These are phyloP conservation scores for Melaleuca alternifolia DNA, from an alignment of 345 rosid genomes.

Conservation along the genomic window DNA sequence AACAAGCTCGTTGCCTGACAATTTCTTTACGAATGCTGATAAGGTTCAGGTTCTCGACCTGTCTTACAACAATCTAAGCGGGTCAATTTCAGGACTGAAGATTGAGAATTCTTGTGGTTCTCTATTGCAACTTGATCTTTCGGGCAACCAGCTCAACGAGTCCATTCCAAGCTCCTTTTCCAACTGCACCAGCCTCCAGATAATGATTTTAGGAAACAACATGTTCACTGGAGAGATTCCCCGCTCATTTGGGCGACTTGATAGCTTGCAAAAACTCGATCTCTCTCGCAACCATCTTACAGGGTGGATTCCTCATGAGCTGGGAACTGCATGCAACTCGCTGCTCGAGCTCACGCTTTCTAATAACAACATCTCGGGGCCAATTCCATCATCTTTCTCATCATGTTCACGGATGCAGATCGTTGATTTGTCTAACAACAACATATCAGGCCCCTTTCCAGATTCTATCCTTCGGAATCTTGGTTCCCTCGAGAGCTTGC, in stretches of 20 bases:
- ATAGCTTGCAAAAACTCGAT: constrained; percentile 53
- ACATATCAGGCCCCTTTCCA: constrained; percentile 69
- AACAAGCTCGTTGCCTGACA: constrained; percentile 53
- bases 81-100: constrained; percentile 56
- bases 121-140: constrained; percentile 56
- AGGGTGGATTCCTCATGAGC: constrained; percentile 79
- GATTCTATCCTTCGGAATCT: constrained; percentile 45
- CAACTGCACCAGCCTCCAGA: constrained; percentile 69
- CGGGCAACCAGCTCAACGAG: constrained; percentile 45
- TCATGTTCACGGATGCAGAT: constrained; percentile 58
- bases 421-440: constrained; percentile 84
- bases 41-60: constrained; percentile 69
- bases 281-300: constrained; percentile 63
- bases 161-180: constrained; percentile 51
- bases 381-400: constrained; percentile 55
- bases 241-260: constrained; percentile 39
- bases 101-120: constrained; percentile 47
- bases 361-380: constrained; percentile 70
- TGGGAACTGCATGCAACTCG: constrained; percentile 59
- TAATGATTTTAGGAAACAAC: constrained; percentile 54
- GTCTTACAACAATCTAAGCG: constrained; percentile 78
- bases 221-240: constrained; percentile 63
- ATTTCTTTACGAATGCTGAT: constrained; percentile 35
- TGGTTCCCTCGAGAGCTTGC: constrained; percentile 47
- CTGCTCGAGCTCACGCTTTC: constrained; percentile 53